A percentile compares a stretch with the other conserved stretches of the same genome.
Evolutionary conservation across 306 rosid genomes (phyloP).

Genomic region (Gastrolobium bilobum): DNA sequence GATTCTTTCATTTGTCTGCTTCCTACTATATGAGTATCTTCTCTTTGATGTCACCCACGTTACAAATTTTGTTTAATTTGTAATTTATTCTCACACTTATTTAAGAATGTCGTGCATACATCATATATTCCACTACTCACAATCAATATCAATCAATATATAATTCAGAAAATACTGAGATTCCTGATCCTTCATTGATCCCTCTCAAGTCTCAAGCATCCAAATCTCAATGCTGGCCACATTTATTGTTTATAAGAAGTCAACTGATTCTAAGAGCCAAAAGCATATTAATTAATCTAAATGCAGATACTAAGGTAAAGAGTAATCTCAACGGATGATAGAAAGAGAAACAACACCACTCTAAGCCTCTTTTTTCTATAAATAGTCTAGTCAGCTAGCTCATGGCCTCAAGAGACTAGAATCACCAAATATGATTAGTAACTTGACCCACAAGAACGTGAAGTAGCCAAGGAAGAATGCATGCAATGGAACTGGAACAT

Average conservation of each 20-base stretch:
- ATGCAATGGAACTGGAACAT: conserved; percentile 35
- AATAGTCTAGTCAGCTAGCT: conserved; percentile 38
- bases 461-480: conserved; percentile 56
- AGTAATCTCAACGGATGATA: conserved; percentile 35
- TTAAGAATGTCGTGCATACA: conserved; percentile 25
- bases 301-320: background rate
- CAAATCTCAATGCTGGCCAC: conserved; percentile 38
- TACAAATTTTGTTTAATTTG: conserved; percentile 30
- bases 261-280: conserved; percentile 51
- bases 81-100: background rate
- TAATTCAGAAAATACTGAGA: background rate
- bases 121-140: conserved; percentile 29
- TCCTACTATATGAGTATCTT: conserved; percentile 24
- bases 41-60: conserved; percentile 41
- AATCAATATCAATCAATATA: background rate
- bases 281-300: conserved; percentile 23
- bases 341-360: conserved; percentile 22
- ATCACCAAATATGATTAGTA: conserved; percentile 48
- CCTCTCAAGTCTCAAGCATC: conserved; percentile 40
- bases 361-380: conserved; percentile 32
- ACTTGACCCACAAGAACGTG: conserved; percentile 33
- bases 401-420: conserved; percentile 10
- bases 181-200: conserved; percentile 14
- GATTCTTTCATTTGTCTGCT: conserved; percentile 46
- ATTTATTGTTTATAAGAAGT: conserved; percentile 40